Evolutionary conservation across 2,329 filamentous ascomycete genomes (phyloP).

Genomic region (Aspergillus vadensis): DNA sequence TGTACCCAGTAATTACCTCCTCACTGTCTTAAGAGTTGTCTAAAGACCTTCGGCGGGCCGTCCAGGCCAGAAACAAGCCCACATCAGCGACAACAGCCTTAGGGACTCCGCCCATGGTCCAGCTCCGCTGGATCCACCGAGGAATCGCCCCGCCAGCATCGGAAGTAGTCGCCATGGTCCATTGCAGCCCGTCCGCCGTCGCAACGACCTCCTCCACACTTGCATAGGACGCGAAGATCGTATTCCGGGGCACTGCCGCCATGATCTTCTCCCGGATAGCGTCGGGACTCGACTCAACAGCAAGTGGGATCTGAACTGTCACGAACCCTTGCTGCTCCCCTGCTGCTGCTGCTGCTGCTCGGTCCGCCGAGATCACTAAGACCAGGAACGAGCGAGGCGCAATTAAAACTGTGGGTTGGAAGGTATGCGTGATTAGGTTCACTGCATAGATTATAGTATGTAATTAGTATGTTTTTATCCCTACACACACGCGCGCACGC

Average conservation of each 20-base stretch:
- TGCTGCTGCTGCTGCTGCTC: slow-evolving; percentile 2
- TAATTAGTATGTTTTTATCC: neutral
- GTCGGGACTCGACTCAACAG: slow-evolving; percentile 18
- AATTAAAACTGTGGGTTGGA: slow-evolving; percentile 35
- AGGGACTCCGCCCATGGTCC: slow-evolving; percentile 40
- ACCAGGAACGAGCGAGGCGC: slow-evolving; percentile 37
- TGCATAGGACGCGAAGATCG: slow-evolving; percentile 37
- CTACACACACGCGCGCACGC: neutral
- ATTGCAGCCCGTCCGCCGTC: slow-evolving; percentile 25
- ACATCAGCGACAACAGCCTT: slow-evolving; percentile 42
- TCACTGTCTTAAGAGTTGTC: neutral
- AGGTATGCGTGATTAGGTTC: slow-evolving; percentile 40
- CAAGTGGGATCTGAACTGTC: slow-evolving; percentile 38
- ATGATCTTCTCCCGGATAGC: slow-evolving; percentile 25
- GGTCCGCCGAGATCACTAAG: slow-evolving; percentile 34
- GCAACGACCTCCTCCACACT: slow-evolving; percentile 37
- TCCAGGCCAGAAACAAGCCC: slow-evolving; percentile 42
- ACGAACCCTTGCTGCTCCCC: slow-evolving; percentile 28
- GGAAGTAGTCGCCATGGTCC: slow-evolving; percentile 43
- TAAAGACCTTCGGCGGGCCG: slow-evolving; percentile 17
- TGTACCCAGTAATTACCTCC: neutral
- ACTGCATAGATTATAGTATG: slow-evolving; percentile 22
- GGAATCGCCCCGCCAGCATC: slow-evolving; percentile 41
- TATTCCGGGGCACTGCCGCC: slow-evolving; percentile 26
- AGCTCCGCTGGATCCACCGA: slow-evolving; percentile 40